Base-by-base conservation (phyloP, 2,329 filamentous ascomycete species). In the Penicillium sp. region DNA sequence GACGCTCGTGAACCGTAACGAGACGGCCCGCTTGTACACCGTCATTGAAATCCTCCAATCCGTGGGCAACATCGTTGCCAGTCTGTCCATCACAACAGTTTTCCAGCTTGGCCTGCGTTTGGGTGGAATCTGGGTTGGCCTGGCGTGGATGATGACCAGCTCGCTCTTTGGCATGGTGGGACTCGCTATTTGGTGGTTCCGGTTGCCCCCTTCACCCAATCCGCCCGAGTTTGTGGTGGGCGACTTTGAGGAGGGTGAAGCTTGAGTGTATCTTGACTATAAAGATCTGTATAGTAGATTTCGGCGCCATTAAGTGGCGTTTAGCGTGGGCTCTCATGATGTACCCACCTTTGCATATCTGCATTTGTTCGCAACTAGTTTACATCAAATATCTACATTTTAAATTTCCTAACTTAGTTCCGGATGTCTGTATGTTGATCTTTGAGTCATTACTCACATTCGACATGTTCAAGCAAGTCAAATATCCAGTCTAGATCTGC, bases 1-100 rank as follows among this genome's bases (percentile, higher is more conserved):
- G 3, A 67, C 70, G 4, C 57, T 72, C 6, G 66, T 74, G 11
- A 62, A 70, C 17, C 67, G 66, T 0, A 64, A 72, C 26, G 62
- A 74, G 36, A 67, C 70, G 3, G 71, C 70, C 4, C 62, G 70
- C 8, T 49, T 74, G 10, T 74, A 72, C 49, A 70, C 70, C 3
- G 62, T 72, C 1, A 66, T 74, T 39, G 69, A 70, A 18, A 67
- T 73, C 13, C 54, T 72, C 3, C 69, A 73, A 43, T 64, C 66
- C 11, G 50, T 73, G 7, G 71, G 72, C 5, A 61, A 64, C 15
- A 65, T 74, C 41, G 50, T 73, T 20, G 69, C 69, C 3, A 71
- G 69, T 15, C 61, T 72, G 3, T 48, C 68, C 3, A 61, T 74
- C 27, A 70, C 69, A 2, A 55, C 59, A 6, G 52, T 70, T 10